Evolutionary conservation across 2,329 filamentous ascomycete species (phyloP).

Genomic region (Rhynchosporium agropyri): DNA sequence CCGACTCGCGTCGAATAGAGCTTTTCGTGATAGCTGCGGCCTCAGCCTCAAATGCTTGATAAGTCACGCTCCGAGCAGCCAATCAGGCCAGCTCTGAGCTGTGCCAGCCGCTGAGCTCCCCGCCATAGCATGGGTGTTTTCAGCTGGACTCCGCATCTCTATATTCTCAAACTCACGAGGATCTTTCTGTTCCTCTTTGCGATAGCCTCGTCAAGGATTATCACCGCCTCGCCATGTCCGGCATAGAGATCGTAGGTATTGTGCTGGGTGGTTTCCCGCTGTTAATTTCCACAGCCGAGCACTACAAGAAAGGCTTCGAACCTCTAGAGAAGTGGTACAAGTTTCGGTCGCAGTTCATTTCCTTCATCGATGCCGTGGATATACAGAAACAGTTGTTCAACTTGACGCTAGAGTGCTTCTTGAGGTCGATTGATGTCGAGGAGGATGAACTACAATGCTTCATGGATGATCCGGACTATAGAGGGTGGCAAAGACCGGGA

Average conservation of each 20-base stretch:
- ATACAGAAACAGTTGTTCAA: constrained; percentile 34
- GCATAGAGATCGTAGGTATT: constrained; percentile 33
- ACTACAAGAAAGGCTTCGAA: constrained; percentile 37
- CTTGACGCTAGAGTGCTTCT: constrained; percentile 29
- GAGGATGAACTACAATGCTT: constrained; percentile 30
- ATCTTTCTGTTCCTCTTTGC: neutral
- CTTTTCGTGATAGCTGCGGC: neutral
- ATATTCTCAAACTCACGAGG: neutral
- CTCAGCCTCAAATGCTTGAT: constrained; percentile 12
- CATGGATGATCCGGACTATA: constrained; percentile 27
- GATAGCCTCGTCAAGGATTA: neutral
- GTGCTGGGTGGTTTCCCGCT: constrained; percentile 35
- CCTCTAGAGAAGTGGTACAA: constrained; percentile 34
- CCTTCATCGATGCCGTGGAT: constrained; percentile 34
- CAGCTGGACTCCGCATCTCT: constrained; percentile 1
- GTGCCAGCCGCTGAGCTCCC: constrained; percentile 3
- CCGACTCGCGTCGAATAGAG: neutral
- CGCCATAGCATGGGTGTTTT: constrained; percentile 6
- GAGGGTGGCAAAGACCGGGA: constrained; percentile 31
- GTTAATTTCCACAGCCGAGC: constrained; percentile 32
- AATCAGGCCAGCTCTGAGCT: neutral
- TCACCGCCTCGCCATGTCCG: constrained; percentile 28
- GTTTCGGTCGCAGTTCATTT: constrained; percentile 32
- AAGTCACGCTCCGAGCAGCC: neutral
- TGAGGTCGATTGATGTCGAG: constrained; percentile 31